Conservation (phyloP, 768 basidiomycete species). For the Termitomyces titanicus region DNA sequence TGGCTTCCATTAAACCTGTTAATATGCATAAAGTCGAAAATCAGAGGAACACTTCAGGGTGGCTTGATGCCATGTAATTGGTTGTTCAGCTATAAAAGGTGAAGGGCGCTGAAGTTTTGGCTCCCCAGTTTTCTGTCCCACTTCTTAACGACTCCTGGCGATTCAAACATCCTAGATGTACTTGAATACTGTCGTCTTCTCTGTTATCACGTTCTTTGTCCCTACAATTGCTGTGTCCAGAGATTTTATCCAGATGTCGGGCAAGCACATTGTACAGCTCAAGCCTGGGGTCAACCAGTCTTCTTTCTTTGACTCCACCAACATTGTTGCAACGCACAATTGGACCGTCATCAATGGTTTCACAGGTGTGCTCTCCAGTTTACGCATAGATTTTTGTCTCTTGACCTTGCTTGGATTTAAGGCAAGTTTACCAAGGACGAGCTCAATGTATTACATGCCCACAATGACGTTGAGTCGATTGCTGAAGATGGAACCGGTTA, state of each 20-base stretch:
- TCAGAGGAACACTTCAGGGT: no score
- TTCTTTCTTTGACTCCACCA: slow-evolving; percentile 10
- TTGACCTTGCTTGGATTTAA: neutral
- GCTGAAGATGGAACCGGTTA: slow-evolving; percentile 21
- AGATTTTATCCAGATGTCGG: slow-evolving; percentile 17
- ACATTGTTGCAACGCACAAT: slow-evolving; percentile 12
- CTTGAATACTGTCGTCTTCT: neutral
- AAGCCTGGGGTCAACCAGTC: slow-evolving; percentile 22
- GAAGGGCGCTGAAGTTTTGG: no score
- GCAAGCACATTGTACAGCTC: slow-evolving; percentile 27
- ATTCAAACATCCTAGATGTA: neutral
- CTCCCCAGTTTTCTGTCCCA: no score
- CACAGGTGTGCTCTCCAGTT: slow-evolving; percentile 16
- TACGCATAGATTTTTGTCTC: no score
- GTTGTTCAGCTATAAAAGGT: no score
- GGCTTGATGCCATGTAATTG: no score
- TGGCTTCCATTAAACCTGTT: no score
- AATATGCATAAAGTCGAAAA: no score
- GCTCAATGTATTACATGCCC: slow-evolving; percentile 17
- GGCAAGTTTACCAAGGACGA: slow-evolving; percentile 14
- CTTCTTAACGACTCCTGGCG: neutral
- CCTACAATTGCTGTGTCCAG: neutral
- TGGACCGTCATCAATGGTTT: slow-evolving; percentile 30
- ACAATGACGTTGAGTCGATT: slow-evolving; percentile 19
- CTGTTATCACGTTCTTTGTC: neutral